Conservation (phyloP, 2,329 filamentous ascomycete genomes). For the Aquanectria penicillioides region DNA sequence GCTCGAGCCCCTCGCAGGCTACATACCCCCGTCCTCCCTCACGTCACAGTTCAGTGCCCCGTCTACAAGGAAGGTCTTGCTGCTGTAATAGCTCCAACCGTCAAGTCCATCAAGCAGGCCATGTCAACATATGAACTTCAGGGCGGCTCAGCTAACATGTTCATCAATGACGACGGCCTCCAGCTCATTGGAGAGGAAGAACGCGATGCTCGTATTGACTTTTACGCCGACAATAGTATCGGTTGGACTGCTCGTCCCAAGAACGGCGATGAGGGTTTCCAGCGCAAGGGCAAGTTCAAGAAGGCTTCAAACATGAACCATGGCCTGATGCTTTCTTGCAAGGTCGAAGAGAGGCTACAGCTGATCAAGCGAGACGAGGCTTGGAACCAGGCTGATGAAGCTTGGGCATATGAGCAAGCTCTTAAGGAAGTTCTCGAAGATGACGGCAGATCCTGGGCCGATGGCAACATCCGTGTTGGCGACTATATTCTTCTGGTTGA, state of each 20-base stretch:
- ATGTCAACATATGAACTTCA: slow-evolving; percentile 82
- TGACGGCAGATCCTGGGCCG: slow-evolving; percentile 79
- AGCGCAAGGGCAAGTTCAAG: slow-evolving; percentile 73
- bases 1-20: slow-evolving; percentile 74
- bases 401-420: slow-evolving; percentile 70
- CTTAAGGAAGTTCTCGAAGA: slow-evolving; percentile 74
- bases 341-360: slow-evolving; percentile 75
- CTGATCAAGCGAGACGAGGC: slow-evolving; percentile 64
- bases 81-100: slow-evolving; percentile 79
- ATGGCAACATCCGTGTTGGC: slow-evolving; percentile 86
- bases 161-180: slow-evolving; percentile 80
- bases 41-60: slow-evolving; percentile 85
- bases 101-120: slow-evolving; percentile 80
- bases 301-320: slow-evolving; percentile 81
- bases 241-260: slow-evolving; percentile 75
- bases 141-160: slow-evolving; percentile 81
- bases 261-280: slow-evolving; percentile 71
- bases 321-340: slow-evolving; percentile 73
- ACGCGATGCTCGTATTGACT: slow-evolving; percentile 70
- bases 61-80: slow-evolving; percentile 87
- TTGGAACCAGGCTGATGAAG: slow-evolving; percentile 77
- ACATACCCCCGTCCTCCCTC: slow-evolving; percentile 67
- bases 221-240: slow-evolving; percentile 75
- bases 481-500: slow-evolving; percentile 83
- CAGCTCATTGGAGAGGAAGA: slow-evolving; percentile 73